Percentiles rank a stretch among this genome's conserved stretches.
Conservation (phyloP, 805 yeast genomes). For the Saccharomycopsis guyanensis region DNA sequence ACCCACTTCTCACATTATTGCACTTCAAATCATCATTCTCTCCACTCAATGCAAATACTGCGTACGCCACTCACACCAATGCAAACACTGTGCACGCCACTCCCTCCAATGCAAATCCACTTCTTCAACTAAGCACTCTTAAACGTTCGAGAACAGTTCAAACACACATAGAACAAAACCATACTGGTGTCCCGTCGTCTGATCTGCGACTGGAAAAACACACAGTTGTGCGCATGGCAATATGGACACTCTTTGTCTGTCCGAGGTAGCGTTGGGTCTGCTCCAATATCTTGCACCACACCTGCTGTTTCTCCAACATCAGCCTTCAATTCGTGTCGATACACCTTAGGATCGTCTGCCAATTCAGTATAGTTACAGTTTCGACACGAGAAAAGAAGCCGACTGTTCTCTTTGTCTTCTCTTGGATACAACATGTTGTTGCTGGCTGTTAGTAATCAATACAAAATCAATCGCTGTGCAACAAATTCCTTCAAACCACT, state of each 20-base stretch:
- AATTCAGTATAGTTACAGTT: constrained; percentile 90
- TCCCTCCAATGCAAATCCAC: too few relatives aligned
- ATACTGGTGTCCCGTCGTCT: constrained; percentile 90
- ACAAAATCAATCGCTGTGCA: constrained; percentile 6
- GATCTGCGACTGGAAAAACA: constrained; percentile 95
- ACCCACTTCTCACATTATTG: too few relatives aligned
- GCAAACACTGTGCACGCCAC: too few relatives aligned
- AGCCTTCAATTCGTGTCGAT: constrained; percentile 86
- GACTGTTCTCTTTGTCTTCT: constrained; percentile 72
- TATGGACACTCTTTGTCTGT: constrained; percentile 90
- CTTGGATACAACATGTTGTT: constrained; percentile 97
- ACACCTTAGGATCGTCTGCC: constrained; percentile 81
- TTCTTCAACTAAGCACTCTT: constrained; percentile 16
- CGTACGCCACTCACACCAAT: too few relatives aligned
- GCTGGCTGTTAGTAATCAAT: constrained; percentile 34
- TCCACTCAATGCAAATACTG: too few relatives aligned
- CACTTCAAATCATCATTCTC: too few relatives aligned
- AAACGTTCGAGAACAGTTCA: constrained; percentile 42
- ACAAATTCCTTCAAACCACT: not conserved
- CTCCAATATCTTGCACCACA: constrained; percentile 36
- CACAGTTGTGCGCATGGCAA: constrained; percentile 84
- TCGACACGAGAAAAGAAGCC: constrained; percentile 84
- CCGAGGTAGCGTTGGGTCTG: constrained; percentile 96
- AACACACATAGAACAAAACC: constrained; percentile 89
- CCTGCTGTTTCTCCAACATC: constrained; percentile 49